Percentiles rank a stretch among this genome's conserved stretches.
These are phyloP conservation scores for Septoria linicola DNA, from an alignment of 2,329 filamentous ascomycete genomes.

Conservation along the genomic window DNA sequence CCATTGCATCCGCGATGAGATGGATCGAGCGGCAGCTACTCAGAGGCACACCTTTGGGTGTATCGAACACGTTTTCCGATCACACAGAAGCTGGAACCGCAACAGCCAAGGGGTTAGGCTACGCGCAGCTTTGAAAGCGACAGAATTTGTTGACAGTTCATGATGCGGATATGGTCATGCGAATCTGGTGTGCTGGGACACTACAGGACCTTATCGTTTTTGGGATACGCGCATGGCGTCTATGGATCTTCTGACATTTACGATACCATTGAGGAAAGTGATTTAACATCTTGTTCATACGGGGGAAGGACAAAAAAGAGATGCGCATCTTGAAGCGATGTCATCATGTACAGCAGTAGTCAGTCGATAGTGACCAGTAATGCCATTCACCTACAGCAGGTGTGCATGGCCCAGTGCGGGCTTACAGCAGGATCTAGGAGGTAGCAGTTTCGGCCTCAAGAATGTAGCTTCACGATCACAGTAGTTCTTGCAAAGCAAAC, in stretches of 20 bases:
- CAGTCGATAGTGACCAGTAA: constrained; percentile 5
- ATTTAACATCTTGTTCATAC: constrained; percentile 1
- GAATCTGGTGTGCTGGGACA: too few relatives aligned
- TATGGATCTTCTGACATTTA: constrained; percentile 1
- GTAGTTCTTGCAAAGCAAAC: too few relatives aligned
- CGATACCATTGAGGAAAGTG: constrained; percentile 2
- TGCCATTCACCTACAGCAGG: constrained; percentile 1
- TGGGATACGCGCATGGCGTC: constrained; percentile 6
- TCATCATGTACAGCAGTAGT: not conserved
- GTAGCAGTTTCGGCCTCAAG: too few relatives aligned
- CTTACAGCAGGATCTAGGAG: not conserved
- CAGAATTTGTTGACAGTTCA: too few relatives aligned
- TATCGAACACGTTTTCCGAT: too few relatives aligned
- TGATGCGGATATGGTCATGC: too few relatives aligned
- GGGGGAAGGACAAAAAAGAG: not conserved
- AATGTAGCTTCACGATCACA: too few relatives aligned
- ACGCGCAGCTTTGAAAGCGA: too few relatives aligned
- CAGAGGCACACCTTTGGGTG: too few relatives aligned
- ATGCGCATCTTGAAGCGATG: not conserved
- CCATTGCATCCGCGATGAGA: constrained; percentile 5
- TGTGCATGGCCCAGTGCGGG: not conserved
- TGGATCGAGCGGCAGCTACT: too few relatives aligned
- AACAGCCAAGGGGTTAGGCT: too few relatives aligned
- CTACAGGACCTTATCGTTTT: not conserved
- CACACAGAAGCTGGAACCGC: too few relatives aligned